Percentiles rank a stretch among this genome's conserved stretches.
Conservation (phyloP, 2,329 filamentous ascomycete genomes). For the Ceratocystis colombiana region DNA sequence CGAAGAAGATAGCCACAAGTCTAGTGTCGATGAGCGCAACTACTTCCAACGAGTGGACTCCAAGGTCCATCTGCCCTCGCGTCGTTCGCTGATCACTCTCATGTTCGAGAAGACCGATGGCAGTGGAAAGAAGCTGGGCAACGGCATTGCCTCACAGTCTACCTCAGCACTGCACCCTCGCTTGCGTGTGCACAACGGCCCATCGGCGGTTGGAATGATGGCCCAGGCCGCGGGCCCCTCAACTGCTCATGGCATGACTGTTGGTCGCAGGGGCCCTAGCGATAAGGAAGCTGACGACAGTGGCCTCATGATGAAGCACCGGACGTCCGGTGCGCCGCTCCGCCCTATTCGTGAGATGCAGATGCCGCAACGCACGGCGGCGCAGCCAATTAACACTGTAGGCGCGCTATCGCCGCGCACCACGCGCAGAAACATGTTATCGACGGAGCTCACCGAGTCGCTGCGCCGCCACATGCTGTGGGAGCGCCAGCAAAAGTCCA, state of each 20-base stretch:
- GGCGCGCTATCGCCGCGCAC: conserved; percentile 79
- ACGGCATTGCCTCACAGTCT: conserved; percentile 52
- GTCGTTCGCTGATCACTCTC: conserved; percentile 78
- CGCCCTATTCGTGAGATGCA: conserved; percentile 45
- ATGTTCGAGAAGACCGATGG: conserved; percentile 73
- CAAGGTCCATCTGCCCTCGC: conserved; percentile 69
- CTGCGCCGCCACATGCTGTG: conserved; percentile 83
- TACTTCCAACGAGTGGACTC: conserved; percentile 90
- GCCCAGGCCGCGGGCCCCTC: conserved; percentile 31
- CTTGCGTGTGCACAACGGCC: conserved; percentile 42
- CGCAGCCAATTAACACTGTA: conserved; percentile 69
- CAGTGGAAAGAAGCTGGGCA: conserved; percentile 53
- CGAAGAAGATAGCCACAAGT: conserved; percentile 73
- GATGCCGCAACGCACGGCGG: conserved; percentile 54
- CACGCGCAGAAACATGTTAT: conserved; percentile 88
- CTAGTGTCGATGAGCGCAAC: conserved; percentile 67
- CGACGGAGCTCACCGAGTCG: conserved; percentile 86
- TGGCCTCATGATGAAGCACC: conserved; percentile 54
- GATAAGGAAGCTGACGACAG: conserved; percentile 51
- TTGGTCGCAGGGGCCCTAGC: conserved; percentile 35
- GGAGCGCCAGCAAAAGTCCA: conserved; percentile 91
- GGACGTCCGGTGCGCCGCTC: conserved; percentile 40
- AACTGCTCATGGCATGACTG: conserved; percentile 31
- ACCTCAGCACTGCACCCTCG: conserved; percentile 56
- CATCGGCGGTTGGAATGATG: conserved; percentile 20